Conservation (phyloP, 2,329 filamentous ascomycete genomes). For the Verticillium albo-atrum region DNA sequence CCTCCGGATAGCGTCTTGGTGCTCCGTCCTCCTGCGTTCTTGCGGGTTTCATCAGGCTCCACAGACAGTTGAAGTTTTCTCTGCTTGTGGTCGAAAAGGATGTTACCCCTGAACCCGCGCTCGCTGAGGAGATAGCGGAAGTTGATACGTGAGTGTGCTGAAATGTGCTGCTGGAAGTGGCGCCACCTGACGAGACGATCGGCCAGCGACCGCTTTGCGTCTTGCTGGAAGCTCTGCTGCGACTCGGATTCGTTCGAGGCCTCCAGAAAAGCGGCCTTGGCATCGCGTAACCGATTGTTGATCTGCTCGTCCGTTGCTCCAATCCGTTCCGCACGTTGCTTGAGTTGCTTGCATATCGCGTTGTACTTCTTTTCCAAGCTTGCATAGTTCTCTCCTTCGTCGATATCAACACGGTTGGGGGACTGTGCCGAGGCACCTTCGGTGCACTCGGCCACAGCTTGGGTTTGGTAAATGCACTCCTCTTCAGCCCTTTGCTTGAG, state of each 20-base stretch:
- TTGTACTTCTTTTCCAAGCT: conserved; percentile 52
- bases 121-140: conserved; percentile 89
- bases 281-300: conserved; percentile 39
- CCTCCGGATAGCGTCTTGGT: conserved; percentile 93
- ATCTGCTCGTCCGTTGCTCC: conserved; percentile 65
- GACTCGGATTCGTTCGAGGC: conserved; percentile 34
- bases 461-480: conserved; percentile 41
- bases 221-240: conserved; percentile 35
- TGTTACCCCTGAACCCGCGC: conserved; percentile 78
- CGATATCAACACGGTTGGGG: conserved; percentile 54
- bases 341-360: conserved; percentile 54
- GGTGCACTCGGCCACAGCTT: conserved; percentile 48
- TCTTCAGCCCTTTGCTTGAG: conserved; percentile 39
- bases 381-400: conserved; percentile 57
- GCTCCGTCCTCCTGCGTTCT: conserved; percentile 66
- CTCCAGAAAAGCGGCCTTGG: conserved; percentile 33
- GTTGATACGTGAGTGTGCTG: conserved; percentile 75
- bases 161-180: conserved; percentile 79
- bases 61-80: conserved; percentile 75
- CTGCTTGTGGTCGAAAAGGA: conserved; percentile 72
- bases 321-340: conserved; percentile 48
- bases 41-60: conserved; percentile 65
- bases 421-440: conserved; percentile 50
- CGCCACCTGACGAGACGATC: conserved; percentile 73
- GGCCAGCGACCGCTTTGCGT: conserved; percentile 56